These are phyloP conservation scores for Amanita inopinata DNA, from an alignment of 768 basidiomycete genomes.

Conservation along the genomic window DNA sequence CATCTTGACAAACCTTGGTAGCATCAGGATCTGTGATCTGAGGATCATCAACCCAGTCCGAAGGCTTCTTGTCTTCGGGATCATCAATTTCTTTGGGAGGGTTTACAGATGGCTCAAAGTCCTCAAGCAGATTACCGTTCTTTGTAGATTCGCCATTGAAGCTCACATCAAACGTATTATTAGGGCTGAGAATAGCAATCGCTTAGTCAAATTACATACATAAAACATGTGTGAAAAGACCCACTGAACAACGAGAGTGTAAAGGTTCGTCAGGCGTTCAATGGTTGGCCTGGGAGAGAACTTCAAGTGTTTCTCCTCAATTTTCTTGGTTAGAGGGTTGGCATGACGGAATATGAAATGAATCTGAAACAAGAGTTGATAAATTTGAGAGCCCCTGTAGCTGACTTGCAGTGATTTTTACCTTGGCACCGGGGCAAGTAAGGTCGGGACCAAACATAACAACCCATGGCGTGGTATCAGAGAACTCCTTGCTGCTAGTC, in stretches of 20 bases:
- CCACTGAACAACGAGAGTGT: conserved; percentile 88
- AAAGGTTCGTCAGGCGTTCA: conserved; percentile 86
- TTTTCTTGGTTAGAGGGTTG: conserved; percentile 86
- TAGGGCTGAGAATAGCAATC: conserved; percentile 43
- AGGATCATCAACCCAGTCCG: conserved; percentile 85
- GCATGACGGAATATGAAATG: conserved; percentile 99
- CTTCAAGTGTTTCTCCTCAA: conserved; percentile 94
- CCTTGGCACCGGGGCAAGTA: conserved; percentile 89
- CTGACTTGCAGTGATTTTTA: no score
- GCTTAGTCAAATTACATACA: conserved; percentile 8
- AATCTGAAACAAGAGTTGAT: conserved; percentile 35
- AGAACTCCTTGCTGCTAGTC: conserved; percentile 86
- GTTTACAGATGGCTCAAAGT: conserved; percentile 91
- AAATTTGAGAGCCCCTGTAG: no score
- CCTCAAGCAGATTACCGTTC: conserved; percentile 79
- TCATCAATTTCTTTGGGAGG: conserved; percentile 91
- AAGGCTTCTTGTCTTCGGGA: conserved; percentile 82
- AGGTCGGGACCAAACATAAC: conserved; percentile 98
- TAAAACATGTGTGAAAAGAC: conserved; percentile 20
- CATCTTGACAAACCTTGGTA: conserved; percentile 56
- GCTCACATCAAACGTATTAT: conserved; percentile 88
- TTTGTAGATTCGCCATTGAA: conserved; percentile 82
- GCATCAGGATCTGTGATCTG: conserved; percentile 81
- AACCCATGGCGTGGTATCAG: conserved; percentile 88
- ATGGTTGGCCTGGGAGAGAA: conserved; percentile 76